Percentiles rank a stretch among this genome's conserved stretches.
These are phyloP conservation scores for Salvia rosmarinus DNA, from an alignment of 257 asterid species.

Conservation along the genomic window DNA sequence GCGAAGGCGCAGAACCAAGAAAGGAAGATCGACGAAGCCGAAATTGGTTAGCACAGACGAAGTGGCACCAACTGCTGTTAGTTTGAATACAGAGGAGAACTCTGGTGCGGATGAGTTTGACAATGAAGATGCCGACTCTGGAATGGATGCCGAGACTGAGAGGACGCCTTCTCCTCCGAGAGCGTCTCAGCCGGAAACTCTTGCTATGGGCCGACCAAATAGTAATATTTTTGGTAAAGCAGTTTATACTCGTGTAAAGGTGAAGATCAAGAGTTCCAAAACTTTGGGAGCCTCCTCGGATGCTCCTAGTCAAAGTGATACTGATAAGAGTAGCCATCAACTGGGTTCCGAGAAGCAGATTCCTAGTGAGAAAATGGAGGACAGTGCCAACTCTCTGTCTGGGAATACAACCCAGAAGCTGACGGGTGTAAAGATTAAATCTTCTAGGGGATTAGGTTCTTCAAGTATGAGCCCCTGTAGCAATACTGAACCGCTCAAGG, in stretches of 20 bases:
- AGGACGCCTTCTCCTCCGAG: conserved; percentile 52
- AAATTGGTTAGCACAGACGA: conserved; percentile 51
- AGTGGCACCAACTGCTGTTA: conserved; percentile 52
- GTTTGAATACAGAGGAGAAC: conserved; percentile 54
- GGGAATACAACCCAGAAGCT: conserved; percentile 57
- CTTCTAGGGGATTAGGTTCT: conserved; percentile 72
- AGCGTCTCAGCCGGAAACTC: conserved; percentile 49
- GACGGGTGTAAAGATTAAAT: conserved; percentile 69
- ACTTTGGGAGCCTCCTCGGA: conserved; percentile 58
- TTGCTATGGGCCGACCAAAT: conserved; percentile 44
- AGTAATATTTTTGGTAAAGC: conserved; percentile 56
- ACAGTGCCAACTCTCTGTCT: conserved; percentile 79
- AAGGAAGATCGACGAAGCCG: conserved; percentile 69
- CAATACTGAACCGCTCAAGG: conserved; percentile 62
- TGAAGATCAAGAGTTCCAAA: conserved; percentile 79
- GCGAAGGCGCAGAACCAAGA: conserved; percentile 77
- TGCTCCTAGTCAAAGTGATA: conserved; percentile 66
- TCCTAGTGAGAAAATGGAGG: conserved; percentile 71
- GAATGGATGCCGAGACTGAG: conserved; percentile 64
- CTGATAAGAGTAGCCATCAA: conserved; percentile 70
- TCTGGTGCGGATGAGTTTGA: conserved; percentile 63
- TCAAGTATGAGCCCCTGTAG: conserved; percentile 89
- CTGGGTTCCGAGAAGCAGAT: conserved; percentile 60
- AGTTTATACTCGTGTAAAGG: conserved; percentile 85
- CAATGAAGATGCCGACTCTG: conserved; percentile 72